These are phyloP conservation scores for Tricholoma sp. DNA, from an alignment of 768 basidiomycete genomes.

Conservation along the genomic window DNA sequence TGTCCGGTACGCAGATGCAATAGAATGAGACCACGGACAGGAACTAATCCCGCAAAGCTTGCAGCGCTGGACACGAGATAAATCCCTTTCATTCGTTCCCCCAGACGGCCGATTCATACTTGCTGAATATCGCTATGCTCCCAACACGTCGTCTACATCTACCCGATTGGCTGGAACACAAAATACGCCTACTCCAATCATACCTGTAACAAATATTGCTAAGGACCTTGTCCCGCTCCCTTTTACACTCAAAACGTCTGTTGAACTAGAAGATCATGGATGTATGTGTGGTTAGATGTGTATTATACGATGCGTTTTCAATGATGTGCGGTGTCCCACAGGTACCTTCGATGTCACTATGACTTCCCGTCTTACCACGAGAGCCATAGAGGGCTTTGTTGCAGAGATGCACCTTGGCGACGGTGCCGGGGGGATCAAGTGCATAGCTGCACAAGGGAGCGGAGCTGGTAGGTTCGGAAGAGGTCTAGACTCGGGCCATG, in stretches of 20 bases:
- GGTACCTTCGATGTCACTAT: slow-evolving; percentile 59
- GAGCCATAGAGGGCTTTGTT: slow-evolving; percentile 65
- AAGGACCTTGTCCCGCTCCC: slow-evolving; percentile 49
- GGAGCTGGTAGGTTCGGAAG: slow-evolving; percentile 25
- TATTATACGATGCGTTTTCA: not conserved
- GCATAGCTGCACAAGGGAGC: slow-evolving; percentile 53
- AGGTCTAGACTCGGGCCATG: slow-evolving; percentile 9
- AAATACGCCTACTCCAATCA: slow-evolving; percentile 18
- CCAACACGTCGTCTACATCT: slow-evolving; percentile 27
- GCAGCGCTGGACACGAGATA: slow-evolving; percentile 74
- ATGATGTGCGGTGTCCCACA: slow-evolving; percentile 17
- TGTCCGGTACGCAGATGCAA: slow-evolving; percentile 57
- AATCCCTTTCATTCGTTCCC: slow-evolving; percentile 83
- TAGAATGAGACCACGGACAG: not conserved
- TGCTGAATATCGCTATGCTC: slow-evolving; percentile 73
- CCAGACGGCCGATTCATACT: slow-evolving; percentile 88
- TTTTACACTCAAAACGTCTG: slow-evolving; percentile 43
- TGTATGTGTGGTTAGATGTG: slow-evolving; percentile 24
- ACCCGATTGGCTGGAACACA: slow-evolving; percentile 15
- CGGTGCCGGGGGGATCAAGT: slow-evolving; percentile 67
- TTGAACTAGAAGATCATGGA: slow-evolving; percentile 38
- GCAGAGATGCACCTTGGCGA: slow-evolving; percentile 75
- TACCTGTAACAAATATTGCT: slow-evolving; percentile 12
- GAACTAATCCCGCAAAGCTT: slow-evolving; percentile 43
- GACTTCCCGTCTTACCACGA: slow-evolving; percentile 56